Conservation (phyloP, 768 basidiomycete species). For the Boletales sp. region DNA sequence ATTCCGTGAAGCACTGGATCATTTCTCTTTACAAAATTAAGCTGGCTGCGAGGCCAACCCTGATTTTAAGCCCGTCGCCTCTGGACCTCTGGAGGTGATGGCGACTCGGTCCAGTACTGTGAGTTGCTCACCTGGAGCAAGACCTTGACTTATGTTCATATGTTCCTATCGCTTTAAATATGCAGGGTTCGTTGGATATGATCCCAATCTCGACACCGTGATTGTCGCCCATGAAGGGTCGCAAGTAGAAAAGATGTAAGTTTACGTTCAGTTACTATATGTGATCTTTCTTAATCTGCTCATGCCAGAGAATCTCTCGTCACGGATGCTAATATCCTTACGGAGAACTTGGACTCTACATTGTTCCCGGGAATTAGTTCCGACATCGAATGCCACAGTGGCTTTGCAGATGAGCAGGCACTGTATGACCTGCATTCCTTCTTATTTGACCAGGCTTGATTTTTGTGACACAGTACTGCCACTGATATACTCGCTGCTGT, state of each 20-base stretch:
- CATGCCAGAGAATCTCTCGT: not conserved
- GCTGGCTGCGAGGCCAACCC: slow-evolving; percentile 47
- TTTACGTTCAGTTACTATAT: too few relatives aligned
- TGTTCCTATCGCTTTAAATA: too few relatives aligned
- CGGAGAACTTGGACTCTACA: slow-evolving; percentile 29
- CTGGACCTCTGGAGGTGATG: slow-evolving; percentile 51
- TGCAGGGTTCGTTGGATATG: slow-evolving; percentile 47
- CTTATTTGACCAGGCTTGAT: not conserved
- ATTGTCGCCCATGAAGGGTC: slow-evolving; percentile 30
- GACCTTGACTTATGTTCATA: not conserved
- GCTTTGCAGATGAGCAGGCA: slow-evolving; percentile 44
- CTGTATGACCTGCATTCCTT: slow-evolving; percentile 30
- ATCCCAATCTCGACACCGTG: slow-evolving; percentile 30
- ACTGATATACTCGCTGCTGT: slow-evolving; percentile 41
- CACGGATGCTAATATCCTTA: slow-evolving; percentile 2
- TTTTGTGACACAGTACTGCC: slow-evolving; percentile 39
- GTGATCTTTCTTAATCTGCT: not conserved
- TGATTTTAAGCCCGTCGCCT: slow-evolving; percentile 42
- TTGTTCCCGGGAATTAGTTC: slow-evolving; percentile 47
- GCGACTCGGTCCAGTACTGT: slow-evolving; percentile 41
- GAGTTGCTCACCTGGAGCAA: not conserved
- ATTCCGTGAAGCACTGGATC: not conserved
- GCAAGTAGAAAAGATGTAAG: too few relatives aligned
- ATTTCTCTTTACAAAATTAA: slow-evolving; percentile 10
- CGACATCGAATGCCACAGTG: slow-evolving; percentile 39